Evolutionary conservation across 371 early-diverging fungal species (phyloP), one percentile per base, ranked within the genome.

Genomic region (Apophysomyces ossiformis): DNA sequence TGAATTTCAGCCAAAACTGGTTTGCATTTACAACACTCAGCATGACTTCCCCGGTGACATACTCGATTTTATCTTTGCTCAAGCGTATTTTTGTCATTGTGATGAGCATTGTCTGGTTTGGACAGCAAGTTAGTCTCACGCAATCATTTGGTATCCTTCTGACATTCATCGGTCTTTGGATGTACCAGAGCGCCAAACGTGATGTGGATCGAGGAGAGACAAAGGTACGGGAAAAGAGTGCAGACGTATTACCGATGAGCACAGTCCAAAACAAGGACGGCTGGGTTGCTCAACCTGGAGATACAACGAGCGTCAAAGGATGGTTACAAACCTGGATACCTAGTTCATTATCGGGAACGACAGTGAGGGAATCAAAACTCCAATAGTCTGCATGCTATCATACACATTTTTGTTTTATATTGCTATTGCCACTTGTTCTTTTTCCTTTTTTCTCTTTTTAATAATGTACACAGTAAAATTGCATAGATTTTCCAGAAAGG

Each of bases 21-120:
- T 84, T 94, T 67, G 92, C 95, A 1, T 92, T 95, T 71, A 88
- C 88, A 36, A 85, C 96, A 11, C 77, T 95, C 43, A 78, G 87
- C 4, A 73, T 90, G 58, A 91, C 93, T 7, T 90, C 91, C 1
- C 93, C 96, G 1, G 93, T 96, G 39, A 93, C 95, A 0, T 96
- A 94, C 74, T 92, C 93, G 9, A 93, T 96, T 65, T 90, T 92
- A 7, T 90, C 92, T 9, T 82, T 96, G 62, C 77, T 94, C 64
- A 96, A 96, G 78, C 88, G 97, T 37, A 93, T 96, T 47, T 87
- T 94, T 66, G 95, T 96, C 39, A 95, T 96, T 72, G 88, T 88
- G 38, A 90, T 92, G 60, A 85, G 88, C 62, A 93, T 96, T 45
- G 43, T 94, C 6, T 96, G 92, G 85, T 94, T 94, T 75, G 89